A percentile compares a stretch with the other conserved stretches of the same genome.
These are phyloP conservation scores for Fusarium oligoseptatum DNA, from an alignment of 2,329 filamentous ascomycete genomes.

Conservation along the genomic window DNA sequence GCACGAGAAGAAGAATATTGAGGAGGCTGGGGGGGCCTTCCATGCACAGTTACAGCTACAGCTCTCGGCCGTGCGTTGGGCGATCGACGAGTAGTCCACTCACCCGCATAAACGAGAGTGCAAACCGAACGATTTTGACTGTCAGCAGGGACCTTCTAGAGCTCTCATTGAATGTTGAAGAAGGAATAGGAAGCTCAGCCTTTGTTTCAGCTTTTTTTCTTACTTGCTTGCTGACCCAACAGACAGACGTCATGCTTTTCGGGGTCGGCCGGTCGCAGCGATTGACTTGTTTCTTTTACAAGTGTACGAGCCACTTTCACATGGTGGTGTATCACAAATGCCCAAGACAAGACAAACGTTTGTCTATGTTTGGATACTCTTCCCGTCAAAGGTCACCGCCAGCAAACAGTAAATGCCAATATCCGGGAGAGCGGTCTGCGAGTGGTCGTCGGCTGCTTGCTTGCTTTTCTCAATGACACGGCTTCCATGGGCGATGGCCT, in stretches of 20 bases:
- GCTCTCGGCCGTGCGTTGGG: slow-evolving; percentile 4
- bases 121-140: slow-evolving; percentile 18
- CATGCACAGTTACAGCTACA: slow-evolving; percentile 4
- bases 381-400: slow-evolving; percentile 9
- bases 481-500: slow-evolving; percentile 15
- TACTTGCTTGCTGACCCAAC: neutral
- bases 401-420: neutral
- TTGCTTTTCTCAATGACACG: slow-evolving; percentile 25
- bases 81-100: slow-evolving; percentile 33
- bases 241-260: slow-evolving; percentile 11
- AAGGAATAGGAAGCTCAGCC: neutral
- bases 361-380: neutral
- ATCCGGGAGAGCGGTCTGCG: slow-evolving; percentile 38
- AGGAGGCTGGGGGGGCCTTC: slow-evolving; percentile 14
- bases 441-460: slow-evolving; percentile 27
- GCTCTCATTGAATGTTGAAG: neutral
- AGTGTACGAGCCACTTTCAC: slow-evolving; percentile 1
- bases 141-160: neutral
- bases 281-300: slow-evolving; percentile 13
- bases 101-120: slow-evolving; percentile 38
- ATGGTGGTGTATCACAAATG: slow-evolving; percentile 4
- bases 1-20: slow-evolving; percentile 19
- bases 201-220: neutral
- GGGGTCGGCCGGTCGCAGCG: slow-evolving; percentile 14
- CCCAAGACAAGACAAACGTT: slow-evolving; percentile 13